Percentiles rank a stretch among this genome's conserved stretches.
Conservation (phyloP, 2,329 filamentous ascomycete species). For the Helminthosporium solani region DNA sequence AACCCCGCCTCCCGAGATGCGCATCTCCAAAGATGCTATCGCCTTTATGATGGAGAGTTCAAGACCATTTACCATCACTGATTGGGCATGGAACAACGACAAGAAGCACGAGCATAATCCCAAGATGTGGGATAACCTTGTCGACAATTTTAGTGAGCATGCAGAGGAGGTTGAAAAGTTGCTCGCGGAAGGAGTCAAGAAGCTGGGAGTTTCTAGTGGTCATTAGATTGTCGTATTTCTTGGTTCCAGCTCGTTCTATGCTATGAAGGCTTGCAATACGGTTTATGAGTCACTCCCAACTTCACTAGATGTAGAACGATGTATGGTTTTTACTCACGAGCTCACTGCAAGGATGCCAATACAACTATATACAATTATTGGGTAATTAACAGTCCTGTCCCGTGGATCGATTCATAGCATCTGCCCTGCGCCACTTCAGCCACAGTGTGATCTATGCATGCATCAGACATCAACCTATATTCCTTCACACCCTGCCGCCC, state of each 20-base stretch:
- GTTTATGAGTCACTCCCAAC: no score
- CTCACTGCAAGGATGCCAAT: no score
- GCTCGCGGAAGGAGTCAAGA: slow-evolving; percentile 38
- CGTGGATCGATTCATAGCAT: no score
- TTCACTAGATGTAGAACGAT: no score
- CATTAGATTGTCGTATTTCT: not conserved
- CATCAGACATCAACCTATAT: no score
- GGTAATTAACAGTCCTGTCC: no score
- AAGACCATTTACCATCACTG: slow-evolving; percentile 38
- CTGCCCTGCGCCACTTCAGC: no score
- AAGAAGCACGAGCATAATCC: slow-evolving; percentile 51
- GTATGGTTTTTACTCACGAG: no score
- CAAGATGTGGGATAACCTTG: slow-evolving; percentile 55
- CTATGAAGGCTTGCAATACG: no score
- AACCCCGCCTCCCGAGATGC: slow-evolving; percentile 45
- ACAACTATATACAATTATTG: no score
- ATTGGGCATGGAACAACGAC: slow-evolving; percentile 39
- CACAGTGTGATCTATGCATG: no score
- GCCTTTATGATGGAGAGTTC: slow-evolving; percentile 65
- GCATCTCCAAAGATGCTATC: slow-evolving; percentile 54
- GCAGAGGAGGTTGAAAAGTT: slow-evolving; percentile 51
- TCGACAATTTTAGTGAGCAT: slow-evolving; percentile 54
- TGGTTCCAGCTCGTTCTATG: no score
- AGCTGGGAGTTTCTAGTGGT: slow-evolving; percentile 11
- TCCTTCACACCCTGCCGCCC: slow-evolving; percentile 2